These are phyloP conservation scores for Xylaria sp. DNA, from an alignment of 2,329 filamentous ascomycete genomes.

Conservation along the genomic window DNA sequence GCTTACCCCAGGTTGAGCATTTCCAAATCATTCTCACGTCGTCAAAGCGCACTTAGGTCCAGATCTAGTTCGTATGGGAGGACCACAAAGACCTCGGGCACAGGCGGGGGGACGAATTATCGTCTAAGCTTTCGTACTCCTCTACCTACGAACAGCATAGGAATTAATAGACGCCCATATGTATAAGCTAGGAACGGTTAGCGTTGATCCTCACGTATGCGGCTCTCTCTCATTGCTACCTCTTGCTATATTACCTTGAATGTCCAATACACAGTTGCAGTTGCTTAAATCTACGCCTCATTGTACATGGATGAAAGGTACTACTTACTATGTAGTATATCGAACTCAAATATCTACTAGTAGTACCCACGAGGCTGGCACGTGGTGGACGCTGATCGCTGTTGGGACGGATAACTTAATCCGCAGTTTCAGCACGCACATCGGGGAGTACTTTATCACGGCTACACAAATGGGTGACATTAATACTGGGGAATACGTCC, in stretches of 20 bases:
- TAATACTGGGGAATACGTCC: not conserved
- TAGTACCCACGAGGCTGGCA: conserved; percentile 9
- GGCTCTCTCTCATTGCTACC: not conserved
- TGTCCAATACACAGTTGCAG: too few species aligned
- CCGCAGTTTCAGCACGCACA: not conserved
- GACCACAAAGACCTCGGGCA: not conserved
- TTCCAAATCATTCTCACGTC: conserved; percentile 24
- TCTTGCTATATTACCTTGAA: not conserved
- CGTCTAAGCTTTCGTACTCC: not conserved
- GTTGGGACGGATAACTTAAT: not conserved
- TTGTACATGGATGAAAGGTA: not conserved
- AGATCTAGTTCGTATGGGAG: not conserved
- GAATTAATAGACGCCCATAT: not conserved
- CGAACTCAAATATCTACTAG: conserved; percentile 7
- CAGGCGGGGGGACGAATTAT: not conserved
- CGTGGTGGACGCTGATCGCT: not conserved
- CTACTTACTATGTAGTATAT: not conserved
- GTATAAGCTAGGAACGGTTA: not conserved
- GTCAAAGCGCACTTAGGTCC: not conserved
- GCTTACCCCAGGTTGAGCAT: not conserved
- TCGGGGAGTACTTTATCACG: not conserved
- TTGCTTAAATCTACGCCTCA: too few species aligned
- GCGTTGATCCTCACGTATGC: not conserved
- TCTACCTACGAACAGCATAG: not conserved
- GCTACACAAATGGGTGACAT: not conserved